phyloP scores from a whole-genome alignment of 2,329 filamentous ascomycete genomes.

The Capronia epimyces region DNA sequence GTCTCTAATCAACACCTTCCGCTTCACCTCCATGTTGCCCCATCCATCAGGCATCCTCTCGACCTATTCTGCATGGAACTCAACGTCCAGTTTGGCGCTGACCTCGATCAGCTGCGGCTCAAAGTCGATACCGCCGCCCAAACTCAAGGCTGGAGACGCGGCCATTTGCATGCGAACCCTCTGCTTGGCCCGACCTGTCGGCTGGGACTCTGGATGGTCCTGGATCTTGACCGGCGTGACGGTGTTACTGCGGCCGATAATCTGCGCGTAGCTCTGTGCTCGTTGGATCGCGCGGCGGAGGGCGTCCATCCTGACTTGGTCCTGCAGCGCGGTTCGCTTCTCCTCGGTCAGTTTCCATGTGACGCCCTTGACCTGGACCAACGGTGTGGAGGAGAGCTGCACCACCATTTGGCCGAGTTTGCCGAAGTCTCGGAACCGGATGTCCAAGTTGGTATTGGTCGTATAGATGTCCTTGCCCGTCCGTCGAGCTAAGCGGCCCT shows the following conservation, averaged over 20 bases:
- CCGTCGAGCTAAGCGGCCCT: slow-evolving; percentile 11
- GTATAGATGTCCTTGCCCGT: slow-evolving; percentile 20
- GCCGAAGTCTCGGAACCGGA: slow-evolving; percentile 29
- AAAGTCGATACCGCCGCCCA: slow-evolving; percentile 17
- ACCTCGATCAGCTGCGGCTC: slow-evolving; percentile 17
- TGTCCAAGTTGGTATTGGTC: slow-evolving; percentile 24
- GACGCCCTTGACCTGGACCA: slow-evolving; percentile 28
- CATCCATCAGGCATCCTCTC: too few species aligned
- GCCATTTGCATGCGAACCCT: slow-evolving; percentile 2
- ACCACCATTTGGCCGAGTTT: slow-evolving; percentile 25
- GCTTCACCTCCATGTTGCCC: too few species aligned
- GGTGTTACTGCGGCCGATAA: slow-evolving; percentile 20
- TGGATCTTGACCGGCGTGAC: slow-evolving; percentile 17
- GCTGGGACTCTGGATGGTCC: slow-evolving; percentile 4
- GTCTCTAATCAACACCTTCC: too few species aligned
- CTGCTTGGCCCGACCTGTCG: slow-evolving; percentile 2
- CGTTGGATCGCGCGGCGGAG: slow-evolving; percentile 29
- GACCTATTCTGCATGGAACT: slow-evolving; percentile 13
- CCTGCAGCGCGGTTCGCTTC: slow-evolving; percentile 23
- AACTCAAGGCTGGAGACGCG: not conserved
- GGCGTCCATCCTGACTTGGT: slow-evolving; percentile 27
- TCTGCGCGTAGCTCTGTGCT: slow-evolving; percentile 27
- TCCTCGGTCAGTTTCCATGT: slow-evolving; percentile 30
- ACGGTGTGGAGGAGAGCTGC: slow-evolving; percentile 21
- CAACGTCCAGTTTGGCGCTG: slow-evolving; percentile 7